Conservation (phyloP, 2,329 filamentous ascomycete genomes). For the Endocalyx cinctus region DNA sequence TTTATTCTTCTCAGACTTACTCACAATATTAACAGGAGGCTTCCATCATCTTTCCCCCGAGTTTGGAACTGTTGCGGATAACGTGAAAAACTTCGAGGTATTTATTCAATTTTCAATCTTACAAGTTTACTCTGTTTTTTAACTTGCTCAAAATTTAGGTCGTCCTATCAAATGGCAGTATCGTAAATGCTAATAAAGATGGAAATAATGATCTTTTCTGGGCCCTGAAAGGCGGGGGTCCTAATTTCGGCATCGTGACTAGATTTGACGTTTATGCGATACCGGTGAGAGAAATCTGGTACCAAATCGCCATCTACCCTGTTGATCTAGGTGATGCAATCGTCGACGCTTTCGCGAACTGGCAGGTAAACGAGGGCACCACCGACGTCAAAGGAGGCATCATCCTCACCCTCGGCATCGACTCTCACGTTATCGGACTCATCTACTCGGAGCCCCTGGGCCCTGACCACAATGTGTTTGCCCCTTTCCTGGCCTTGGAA, state of each 20-base stretch:
- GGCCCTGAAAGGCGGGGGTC: constrained; percentile 43
- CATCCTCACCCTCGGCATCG: no score
- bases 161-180: constrained; percentile 37
- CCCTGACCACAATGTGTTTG: no score
- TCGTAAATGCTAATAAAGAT: constrained; percentile 33
- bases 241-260: constrained; percentile 41
- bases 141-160: constrained; percentile 24
- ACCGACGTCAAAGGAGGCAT: no score
- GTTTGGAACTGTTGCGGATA: constrained; percentile 39
- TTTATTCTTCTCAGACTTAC: background rate
- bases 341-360: constrained; percentile 22
- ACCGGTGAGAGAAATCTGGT: constrained; percentile 21
- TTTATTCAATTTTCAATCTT: no score
- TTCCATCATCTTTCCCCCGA: constrained; percentile 10
- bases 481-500: no score
- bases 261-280: constrained; percentile 26
- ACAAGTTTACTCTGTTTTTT: background rate
- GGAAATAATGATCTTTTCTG: constrained; percentile 39
- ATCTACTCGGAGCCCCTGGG: no score
- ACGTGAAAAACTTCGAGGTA: constrained; percentile 31
- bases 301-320: constrained; percentile 11
- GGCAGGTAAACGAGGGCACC: constrained; percentile 20
- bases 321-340: constrained; percentile 14
- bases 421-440: no score
- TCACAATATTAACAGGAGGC: constrained; percentile 16